Percentiles rank a stretch among this genome's conserved stretches.
Conservation (phyloP, 75 land plant genomes). For the Picea glauca region DNA sequence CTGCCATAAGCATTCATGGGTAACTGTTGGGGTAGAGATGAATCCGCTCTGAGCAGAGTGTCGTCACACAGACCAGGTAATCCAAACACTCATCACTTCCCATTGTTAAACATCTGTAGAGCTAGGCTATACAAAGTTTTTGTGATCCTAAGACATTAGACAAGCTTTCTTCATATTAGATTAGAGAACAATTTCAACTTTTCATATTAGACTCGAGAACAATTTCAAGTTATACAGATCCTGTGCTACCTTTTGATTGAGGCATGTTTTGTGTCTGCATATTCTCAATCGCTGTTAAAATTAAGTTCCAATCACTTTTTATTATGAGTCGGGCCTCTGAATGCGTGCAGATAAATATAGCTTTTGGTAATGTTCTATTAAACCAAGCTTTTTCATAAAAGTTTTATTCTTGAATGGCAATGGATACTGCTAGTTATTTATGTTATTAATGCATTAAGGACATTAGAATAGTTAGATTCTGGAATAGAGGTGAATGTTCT, state of each 20-base stretch:
- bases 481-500: background rate
- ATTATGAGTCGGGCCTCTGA: background rate
- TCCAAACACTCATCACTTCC: background rate
- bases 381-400: background rate
- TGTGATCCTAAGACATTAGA: background rate
- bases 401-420: background rate
- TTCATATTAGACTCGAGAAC: too few relatives aligned
- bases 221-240: background rate
- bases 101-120: background rate
- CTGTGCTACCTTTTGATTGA: background rate
- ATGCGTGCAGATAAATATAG: background rate
- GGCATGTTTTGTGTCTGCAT: background rate
- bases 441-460: too few relatives aligned
- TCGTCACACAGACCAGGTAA: constrained; percentile 10
- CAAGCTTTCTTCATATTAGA: too few relatives aligned
- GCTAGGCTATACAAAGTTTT: background rate
- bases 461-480: background rate
- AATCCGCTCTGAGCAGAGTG: background rate
- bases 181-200: too few relatives aligned
- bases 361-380: background rate
- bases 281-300: background rate
- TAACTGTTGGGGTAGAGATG: constrained; percentile 3
- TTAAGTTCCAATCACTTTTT: background rate
- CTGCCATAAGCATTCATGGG: constrained; percentile 6
- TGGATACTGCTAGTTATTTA: too few relatives aligned